These are phyloP conservation scores for Castanospermum australe DNA, from an alignment of 306 rosid species.

Conservation along the genomic window DNA sequence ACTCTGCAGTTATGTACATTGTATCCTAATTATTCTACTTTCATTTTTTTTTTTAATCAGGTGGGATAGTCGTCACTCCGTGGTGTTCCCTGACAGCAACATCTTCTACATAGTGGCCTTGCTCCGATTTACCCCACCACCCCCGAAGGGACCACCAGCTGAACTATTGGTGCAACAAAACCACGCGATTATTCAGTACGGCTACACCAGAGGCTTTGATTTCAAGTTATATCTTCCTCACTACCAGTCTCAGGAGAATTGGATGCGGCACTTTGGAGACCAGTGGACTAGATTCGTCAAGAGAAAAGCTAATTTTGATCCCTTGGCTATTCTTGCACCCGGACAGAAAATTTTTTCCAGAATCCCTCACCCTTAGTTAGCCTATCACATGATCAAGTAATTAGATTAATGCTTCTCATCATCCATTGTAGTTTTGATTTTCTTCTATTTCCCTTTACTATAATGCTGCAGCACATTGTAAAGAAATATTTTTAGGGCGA, in stretches of 20 bases:
- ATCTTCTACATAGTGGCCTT: slow-evolving; percentile 85
- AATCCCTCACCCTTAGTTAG: slow-evolving; percentile 33
- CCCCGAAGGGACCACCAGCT: slow-evolving; percentile 49
- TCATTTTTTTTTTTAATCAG: slow-evolving; percentile 30
- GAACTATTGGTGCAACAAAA: slow-evolving; percentile 65
- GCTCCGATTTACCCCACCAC: slow-evolving; percentile 65
- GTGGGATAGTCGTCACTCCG: slow-evolving; percentile 90
- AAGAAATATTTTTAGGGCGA: slow-evolving; percentile 34
- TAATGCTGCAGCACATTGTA: slow-evolving; percentile 33
- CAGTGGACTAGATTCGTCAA: slow-evolving; percentile 64
- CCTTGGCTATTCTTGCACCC: slow-evolving; percentile 82
- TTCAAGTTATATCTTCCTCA: slow-evolving; percentile 90
- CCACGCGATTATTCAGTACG: slow-evolving; percentile 54
- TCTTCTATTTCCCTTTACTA: neutral
- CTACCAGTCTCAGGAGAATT: slow-evolving; percentile 59
- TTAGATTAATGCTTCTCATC: neutral
- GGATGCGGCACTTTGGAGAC: slow-evolving; percentile 81
- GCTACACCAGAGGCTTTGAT: slow-evolving; percentile 52
- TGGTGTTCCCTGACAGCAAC: slow-evolving; percentile 71
- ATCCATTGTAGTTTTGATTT: neutral
- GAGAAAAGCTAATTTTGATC: slow-evolving; percentile 68
- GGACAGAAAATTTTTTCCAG: slow-evolving; percentile 80
- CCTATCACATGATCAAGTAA: slow-evolving; percentile 6
- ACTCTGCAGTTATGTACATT: neutral
- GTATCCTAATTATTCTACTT: neutral